phyloP scores from a whole-genome alignment of 768 basidiomycete species.

The Leccinum subgranulosum region DNA sequence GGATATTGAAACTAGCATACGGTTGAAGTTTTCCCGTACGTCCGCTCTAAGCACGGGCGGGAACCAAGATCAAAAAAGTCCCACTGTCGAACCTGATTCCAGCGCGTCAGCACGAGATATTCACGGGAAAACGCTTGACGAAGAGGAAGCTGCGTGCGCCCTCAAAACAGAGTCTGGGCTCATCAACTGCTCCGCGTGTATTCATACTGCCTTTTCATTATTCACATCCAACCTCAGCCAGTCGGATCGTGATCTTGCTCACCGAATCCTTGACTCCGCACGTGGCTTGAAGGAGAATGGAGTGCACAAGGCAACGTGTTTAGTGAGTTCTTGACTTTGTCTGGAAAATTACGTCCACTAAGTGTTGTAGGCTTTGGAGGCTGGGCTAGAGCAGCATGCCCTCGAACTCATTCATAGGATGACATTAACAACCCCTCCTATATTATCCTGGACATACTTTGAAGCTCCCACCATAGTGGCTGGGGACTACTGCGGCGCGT shows the following conservation, averaged over 20 bases:
- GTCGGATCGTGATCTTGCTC: conserved; percentile 18
- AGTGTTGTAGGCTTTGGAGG: conserved; percentile 10
- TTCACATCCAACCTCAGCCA: conserved; percentile 21
- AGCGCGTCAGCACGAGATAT: conserved; percentile 13
- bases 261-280: conserved; percentile 14
- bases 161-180: conserved; percentile 21
- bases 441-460: conserved; percentile 71
- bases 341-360: not conserved
- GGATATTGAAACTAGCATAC: conserved; percentile 71
- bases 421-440: conserved; percentile 47
- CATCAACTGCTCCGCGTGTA: conserved; percentile 34
- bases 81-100: conserved; percentile 9
- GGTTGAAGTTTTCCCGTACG: conserved; percentile 37
- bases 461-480: conserved; percentile 53
- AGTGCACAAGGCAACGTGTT: conserved; percentile 26
- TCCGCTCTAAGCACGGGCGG: conserved; percentile 15
- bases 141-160: conserved; percentile 48
- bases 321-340: conserved; percentile 26
- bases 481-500: conserved; percentile 45
- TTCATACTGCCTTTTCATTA: conserved; percentile 18
- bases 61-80: conserved; percentile 9
- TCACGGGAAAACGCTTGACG: conserved; percentile 46
- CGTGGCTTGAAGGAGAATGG: conserved; percentile 23
- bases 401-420: conserved; percentile 40
- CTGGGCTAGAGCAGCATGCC: conserved; percentile 20